Evolutionary conservation across 2,329 filamentous ascomycete species (phyloP), one percentile per base, ranked within the genome.

Genomic region (Trichophyton schoenleinii): DNA sequence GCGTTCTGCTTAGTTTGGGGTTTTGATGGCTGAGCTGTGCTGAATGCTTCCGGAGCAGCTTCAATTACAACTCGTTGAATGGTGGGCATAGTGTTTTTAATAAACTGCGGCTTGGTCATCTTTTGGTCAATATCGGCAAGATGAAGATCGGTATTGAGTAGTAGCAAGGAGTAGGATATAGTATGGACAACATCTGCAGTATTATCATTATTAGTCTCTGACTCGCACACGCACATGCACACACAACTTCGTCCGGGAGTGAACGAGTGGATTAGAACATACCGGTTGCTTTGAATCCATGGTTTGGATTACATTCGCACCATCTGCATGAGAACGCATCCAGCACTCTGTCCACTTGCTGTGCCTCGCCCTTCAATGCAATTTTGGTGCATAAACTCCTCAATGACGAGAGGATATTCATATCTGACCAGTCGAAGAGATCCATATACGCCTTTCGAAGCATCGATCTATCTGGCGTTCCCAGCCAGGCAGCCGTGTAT

Each of bases 141-240:
- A 70, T 99, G 92, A 61, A 99, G 79, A 77, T 99, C 94, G 38
- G 94, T 99, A 70, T 99, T 99, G 65, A 99, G 81, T 9, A 99
- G 81, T 70, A 99, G 86, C 65, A 99, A 85, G 0, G 94, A 96
- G 74, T 97, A 99, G 75, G 90, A 95, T 65, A 97, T 95, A 25
- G 91, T 96, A 72, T 99, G 92, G 18, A 99, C 91, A 57, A 97
- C 88, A 76, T 97, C 92, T 88, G 69, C 36, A 8, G 52, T 6
- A 38, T 22, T 15, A 38, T 22, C n/a, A 57, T 48, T 28, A n/a
- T 58, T 57, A 60, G 59, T 60, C 34, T 53, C 18, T 53, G 15
- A 13, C 28, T 7, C 6, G 46, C 20, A 57, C 31, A 22, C 22
- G 13, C 28, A 31, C 6, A 22, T 1, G 13, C 28, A 31, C 6